Base-by-base conservation (phyloP, 495 filamentous ascomycete species). In the Lepidopterella palustris region DNA sequence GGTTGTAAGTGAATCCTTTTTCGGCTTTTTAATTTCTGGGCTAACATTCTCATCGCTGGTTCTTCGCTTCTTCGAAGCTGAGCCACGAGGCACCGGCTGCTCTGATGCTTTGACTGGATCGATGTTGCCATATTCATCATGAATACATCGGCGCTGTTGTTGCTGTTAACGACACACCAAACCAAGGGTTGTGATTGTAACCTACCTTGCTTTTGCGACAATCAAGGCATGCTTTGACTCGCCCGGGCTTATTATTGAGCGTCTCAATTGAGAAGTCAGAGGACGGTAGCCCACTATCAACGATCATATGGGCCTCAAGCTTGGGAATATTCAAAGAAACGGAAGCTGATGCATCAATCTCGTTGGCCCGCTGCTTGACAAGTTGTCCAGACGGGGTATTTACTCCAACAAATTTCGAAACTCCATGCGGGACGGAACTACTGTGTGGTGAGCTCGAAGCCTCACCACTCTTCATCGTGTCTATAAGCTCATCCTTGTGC, bases 191-290 rank as follows among this genome's bases (percentile, higher is more conserved):
- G 28, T 53, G 55, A 13, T 59, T 13, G 13, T 65, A 70, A 64
- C 73, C 66, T 61, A 85, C 84, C 80, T 87, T 87, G 76, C 82
- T 84, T 68, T 82, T 86, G 20, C 84, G 80, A 65, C 84, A 87
- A 58, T 85, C 82, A 58, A 81, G 78, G 62, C 84, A 87, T 10
- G 84, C 84, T 65, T 84, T 85, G 60, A 75, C 82, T 18, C 73
- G 58, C 5, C 72, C 71, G 0, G 68, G 80, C 70, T 84, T 80
- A 21, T 40, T 26, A 15, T 62, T 63, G 20, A 26, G 49, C 3
- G 23, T 40, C 24, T 66, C 63, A 5, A 45, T 35, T n/a, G 54
- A 51, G 59, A 68, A 20, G 64, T 69, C 52, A 51, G 61, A 57
- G 0, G 55, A 49, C 5, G 54, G 11, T 3, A 55, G 48, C 45